Percentiles rank a stretch among this genome's conserved stretches.
These are phyloP conservation scores for Hericium rajendrae DNA, from an alignment of 768 basidiomycete species.

Conservation along the genomic window DNA sequence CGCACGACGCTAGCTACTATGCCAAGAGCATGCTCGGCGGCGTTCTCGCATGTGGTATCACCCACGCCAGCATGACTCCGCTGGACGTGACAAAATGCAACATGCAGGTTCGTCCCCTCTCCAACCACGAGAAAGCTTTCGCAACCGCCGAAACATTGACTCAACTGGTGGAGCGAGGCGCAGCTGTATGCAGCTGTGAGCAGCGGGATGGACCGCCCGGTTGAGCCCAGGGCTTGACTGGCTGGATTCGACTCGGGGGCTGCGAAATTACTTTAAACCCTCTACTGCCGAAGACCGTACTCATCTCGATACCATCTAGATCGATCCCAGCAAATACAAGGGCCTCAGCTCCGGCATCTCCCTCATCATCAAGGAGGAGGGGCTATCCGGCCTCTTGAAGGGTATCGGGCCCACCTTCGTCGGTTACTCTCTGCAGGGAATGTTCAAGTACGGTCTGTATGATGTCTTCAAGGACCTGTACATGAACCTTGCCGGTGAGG, in stretches of 20 bases:
- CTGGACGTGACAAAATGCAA: slow-evolving; percentile 87
- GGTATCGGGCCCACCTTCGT: slow-evolving; percentile 89
- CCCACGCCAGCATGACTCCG: slow-evolving; percentile 81
- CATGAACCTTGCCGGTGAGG: slow-evolving; percentile 84
- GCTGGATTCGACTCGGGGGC: too few species aligned
- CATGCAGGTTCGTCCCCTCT: slow-evolving; percentile 58
- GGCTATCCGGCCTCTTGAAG: slow-evolving; percentile 83
- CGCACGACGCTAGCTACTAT: slow-evolving; percentile 70
- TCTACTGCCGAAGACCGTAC: not conserved
- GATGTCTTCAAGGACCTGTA: slow-evolving; percentile 93
- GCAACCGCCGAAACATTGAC: too few species aligned
- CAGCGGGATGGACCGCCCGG: too few species aligned
- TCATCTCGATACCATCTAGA: slow-evolving; percentile 31
- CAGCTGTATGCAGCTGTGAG: too few species aligned
- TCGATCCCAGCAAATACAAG: slow-evolving; percentile 66
- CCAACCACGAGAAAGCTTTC: too few species aligned
- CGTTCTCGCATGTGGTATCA: slow-evolving; percentile 80
- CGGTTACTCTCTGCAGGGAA: slow-evolving; percentile 92
- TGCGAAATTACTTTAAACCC: too few species aligned
- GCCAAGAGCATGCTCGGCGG: slow-evolving; percentile 84
- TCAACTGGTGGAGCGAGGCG: too few species aligned
- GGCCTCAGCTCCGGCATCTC: slow-evolving; percentile 54
- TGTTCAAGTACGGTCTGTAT: slow-evolving; percentile 98
- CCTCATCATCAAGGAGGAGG: slow-evolving; percentile 69
- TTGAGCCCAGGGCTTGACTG: too few species aligned